phyloP scores from a whole-genome alignment of 208 protist genomes.

The Leishmania gerbilli region DNA sequence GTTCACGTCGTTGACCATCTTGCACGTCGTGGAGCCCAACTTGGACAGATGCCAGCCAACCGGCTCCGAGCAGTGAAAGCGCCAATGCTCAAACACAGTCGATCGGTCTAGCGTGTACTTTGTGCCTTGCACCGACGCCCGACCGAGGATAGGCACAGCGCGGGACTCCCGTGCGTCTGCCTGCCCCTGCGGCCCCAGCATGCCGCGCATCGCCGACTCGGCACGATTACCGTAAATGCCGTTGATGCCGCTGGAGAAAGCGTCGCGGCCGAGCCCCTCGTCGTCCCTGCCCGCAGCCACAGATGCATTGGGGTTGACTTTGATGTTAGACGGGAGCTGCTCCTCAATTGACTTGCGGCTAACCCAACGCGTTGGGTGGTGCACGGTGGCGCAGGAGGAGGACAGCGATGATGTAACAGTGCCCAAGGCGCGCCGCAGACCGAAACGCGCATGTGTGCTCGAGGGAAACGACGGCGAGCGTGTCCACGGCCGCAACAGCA shows the following conservation, averaged over 20 bases:
- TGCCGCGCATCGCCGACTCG: constrained; percentile 77
- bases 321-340: constrained; percentile 41
- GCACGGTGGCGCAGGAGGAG: not conserved
- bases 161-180: constrained; percentile 78
- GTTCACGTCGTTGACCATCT: constrained; percentile 83
- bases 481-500: not conserved
- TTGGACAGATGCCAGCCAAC: constrained; percentile 86
- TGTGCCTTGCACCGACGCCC: constrained; percentile 71
- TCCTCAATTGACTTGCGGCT: constrained; percentile 43
- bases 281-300: constrained; percentile 16
- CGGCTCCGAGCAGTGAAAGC: constrained; percentile 63
- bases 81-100: constrained; percentile 87
- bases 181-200: constrained; percentile 81
- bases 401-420: not conserved
- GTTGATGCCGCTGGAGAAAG: constrained; percentile 67
- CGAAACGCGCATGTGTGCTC: not conserved
- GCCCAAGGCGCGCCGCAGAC: not conserved
- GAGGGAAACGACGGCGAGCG: not conserved
- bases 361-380: not conserved
- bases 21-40: constrained; percentile 81
- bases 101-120: constrained; percentile 80
- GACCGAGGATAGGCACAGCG: constrained; percentile 79
- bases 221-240: constrained; percentile 80
- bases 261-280: constrained; percentile 29
- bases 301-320: constrained; percentile 34